Evolutionary conservation across 2,329 filamentous ascomycete genomes (phyloP).

Genomic region (Clathrospora elynae): DNA sequence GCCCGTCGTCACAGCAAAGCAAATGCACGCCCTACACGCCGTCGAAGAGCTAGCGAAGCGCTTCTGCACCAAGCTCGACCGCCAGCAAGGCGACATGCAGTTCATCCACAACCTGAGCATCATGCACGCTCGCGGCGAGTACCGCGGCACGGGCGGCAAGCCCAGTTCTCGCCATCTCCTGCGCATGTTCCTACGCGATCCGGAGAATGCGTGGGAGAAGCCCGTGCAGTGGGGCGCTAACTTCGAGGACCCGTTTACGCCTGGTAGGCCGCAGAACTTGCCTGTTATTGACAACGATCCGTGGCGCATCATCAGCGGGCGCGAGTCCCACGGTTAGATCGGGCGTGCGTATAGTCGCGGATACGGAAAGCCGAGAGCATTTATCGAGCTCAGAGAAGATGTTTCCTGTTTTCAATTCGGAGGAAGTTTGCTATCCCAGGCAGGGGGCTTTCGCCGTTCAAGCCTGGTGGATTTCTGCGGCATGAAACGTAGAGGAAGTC

Average conservation of each 20-base stretch:
- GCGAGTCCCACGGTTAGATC: constrained; percentile 45
- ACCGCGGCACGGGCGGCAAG: constrained; percentile 29
- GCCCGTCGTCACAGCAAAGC: constrained; percentile 37
- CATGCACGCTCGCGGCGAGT: constrained; percentile 46
- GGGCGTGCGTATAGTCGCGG: background rate
- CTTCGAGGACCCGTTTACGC: constrained; percentile 43
- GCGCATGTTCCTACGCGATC: constrained; percentile 48
- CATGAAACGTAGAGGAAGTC: too few relatives aligned
- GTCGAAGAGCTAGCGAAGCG: constrained; percentile 38
- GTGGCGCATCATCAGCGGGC: constrained; percentile 47
- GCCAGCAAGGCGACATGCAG: constrained; percentile 45
- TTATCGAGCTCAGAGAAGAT: too few relatives aligned
- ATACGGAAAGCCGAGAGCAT: too few relatives aligned
- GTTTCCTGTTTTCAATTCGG: too few relatives aligned
- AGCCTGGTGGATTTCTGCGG: too few relatives aligned
- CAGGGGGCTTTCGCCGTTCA: too few relatives aligned
- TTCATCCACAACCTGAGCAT: constrained; percentile 46
- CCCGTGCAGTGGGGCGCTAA: constrained; percentile 31
- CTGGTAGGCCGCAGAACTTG: constrained; percentile 39
- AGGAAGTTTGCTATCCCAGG: too few relatives aligned
- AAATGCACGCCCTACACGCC: constrained; percentile 37
- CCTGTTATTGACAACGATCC: constrained; percentile 44
- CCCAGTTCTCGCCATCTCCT: constrained; percentile 43
- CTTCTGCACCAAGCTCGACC: constrained; percentile 40
- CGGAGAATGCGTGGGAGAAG: constrained; percentile 42